These are phyloP conservation scores for Anisodus acutangulus DNA, from an alignment of 257 asterid genomes.

Conservation along the genomic window DNA sequence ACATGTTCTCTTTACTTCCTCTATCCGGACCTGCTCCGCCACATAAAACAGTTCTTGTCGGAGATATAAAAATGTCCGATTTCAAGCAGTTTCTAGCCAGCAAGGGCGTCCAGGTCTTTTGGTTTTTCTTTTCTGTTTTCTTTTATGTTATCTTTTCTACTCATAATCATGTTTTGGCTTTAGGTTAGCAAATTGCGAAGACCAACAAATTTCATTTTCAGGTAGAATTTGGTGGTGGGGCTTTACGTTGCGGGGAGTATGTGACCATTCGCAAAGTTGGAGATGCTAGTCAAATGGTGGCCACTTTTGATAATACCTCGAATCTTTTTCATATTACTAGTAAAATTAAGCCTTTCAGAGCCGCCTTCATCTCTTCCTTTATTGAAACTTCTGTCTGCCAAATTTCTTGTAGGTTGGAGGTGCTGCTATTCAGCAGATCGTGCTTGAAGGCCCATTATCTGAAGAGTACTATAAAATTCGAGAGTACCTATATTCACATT, in stretches of 20 bases:
- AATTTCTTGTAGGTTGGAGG: conserved; percentile 67
- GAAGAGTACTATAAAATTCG: conserved; percentile 88
- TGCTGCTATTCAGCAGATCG: conserved; percentile 72
- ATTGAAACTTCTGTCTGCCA: conserved; percentile 20
- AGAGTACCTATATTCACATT: conserved; percentile 81
- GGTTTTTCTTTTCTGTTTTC: background rate
- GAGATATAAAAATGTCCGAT: conserved; percentile 97
- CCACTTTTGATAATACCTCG: background rate
- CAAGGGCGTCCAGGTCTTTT: conserved; percentile 83
- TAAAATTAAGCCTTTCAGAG: background rate
- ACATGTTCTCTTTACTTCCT: conserved; percentile 73
- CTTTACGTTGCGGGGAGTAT: conserved; percentile 89
- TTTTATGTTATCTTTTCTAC: background rate
- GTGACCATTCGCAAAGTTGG: conserved; percentile 94
- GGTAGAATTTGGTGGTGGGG: conserved; percentile 92
- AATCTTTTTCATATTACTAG: conserved; percentile 21
- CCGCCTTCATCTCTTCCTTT: background rate
- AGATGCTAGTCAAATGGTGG: conserved; percentile 91
- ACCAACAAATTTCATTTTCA: conserved; percentile 37
- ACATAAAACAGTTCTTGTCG: conserved; percentile 92
- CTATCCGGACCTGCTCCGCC: conserved; percentile 72
- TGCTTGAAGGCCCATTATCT: conserved; percentile 95
- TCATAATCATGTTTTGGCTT: background rate
- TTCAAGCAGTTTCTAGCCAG: conserved; percentile 94
- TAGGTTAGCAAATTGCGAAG: background rate